phyloP scores from a whole-genome alignment of 1,284 basidiomycete genomes.

The Trichosporon sp. region DNA sequence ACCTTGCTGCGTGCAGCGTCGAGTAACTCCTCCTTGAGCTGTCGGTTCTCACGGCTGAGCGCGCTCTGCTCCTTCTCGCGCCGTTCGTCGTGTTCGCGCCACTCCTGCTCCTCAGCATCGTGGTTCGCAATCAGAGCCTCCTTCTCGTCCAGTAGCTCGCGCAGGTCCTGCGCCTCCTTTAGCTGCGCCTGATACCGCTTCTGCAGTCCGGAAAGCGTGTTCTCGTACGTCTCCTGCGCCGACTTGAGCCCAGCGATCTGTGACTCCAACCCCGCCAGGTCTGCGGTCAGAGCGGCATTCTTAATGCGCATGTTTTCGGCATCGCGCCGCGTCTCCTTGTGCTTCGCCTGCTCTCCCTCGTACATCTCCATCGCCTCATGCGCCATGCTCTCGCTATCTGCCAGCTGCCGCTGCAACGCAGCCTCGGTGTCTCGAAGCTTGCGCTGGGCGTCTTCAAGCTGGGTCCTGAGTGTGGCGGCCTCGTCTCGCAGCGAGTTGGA shows the following conservation, averaged over 20 bases:
- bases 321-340: conserved; percentile 20
- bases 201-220: background rate
- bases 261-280: conserved; percentile 2
- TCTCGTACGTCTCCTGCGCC: conserved; percentile 8
- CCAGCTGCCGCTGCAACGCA: conserved; percentile 64
- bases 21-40: conserved; percentile 10
- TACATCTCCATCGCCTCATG: conserved; percentile 21
- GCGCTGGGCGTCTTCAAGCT: conserved; percentile 70
- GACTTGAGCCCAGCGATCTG: conserved; percentile 3
- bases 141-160: conserved; percentile 9
- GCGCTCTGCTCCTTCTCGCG: conserved; percentile 6
- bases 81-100: conserved; percentile 13
- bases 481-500: conserved; percentile 6
- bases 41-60: conserved; percentile 9
- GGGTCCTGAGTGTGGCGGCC: conserved; percentile 62
- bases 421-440: conserved; percentile 74
- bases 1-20: conserved; percentile 1
- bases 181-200: conserved; percentile 11
- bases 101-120: conserved; percentile 9
- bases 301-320: conserved; percentile 12
- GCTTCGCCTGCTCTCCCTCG: conserved; percentile 18
- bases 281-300: conserved; percentile 2
- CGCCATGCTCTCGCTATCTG: conserved; percentile 15
- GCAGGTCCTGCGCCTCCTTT: conserved; percentile 16
- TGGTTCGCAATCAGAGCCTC: conserved; percentile 7